Conservation (phyloP, 768 basidiomycete species). For the Dentipellis sp. region DNA sequence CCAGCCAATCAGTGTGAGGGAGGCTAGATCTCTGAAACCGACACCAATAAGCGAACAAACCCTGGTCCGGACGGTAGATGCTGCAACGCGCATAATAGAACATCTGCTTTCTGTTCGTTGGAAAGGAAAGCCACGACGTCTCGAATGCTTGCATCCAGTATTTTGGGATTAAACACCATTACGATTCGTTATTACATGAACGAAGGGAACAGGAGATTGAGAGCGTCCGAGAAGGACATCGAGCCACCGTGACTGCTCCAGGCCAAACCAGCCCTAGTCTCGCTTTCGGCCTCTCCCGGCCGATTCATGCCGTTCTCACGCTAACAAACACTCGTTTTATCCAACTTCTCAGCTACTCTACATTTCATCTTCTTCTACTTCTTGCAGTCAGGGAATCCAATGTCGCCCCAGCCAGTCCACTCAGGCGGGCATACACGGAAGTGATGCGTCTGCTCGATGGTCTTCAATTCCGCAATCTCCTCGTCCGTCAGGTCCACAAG, state of each 20-base stretch:
- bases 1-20: conserved; percentile 2
- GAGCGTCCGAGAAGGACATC: too few species aligned
- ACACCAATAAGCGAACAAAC: conserved; percentile 11
- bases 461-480: conserved; percentile 48
- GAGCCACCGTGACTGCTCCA: too few species aligned
- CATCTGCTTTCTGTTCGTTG: conserved; percentile 59
- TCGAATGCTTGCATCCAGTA: conserved; percentile 67
- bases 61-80: conserved; percentile 68
- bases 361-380: neutral
- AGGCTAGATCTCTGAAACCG: neutral
- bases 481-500: conserved; percentile 53
- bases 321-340: too few species aligned
- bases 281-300: too few species aligned
- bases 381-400: conserved; percentile 46
- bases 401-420: conserved; percentile 54
- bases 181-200: too few species aligned
- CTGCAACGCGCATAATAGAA: conserved; percentile 74
- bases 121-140: conserved; percentile 50
- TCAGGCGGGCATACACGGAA: conserved; percentile 58
- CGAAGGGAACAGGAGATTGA: too few species aligned
- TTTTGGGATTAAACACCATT: conserved; percentile 61
- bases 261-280: too few species aligned
- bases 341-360: too few species aligned
- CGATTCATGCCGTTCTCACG: too few species aligned
- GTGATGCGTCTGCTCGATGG: conserved; percentile 50